Base-by-base conservation (phyloP, 2,329 filamentous ascomycete species). In the Chaetomium sp. region DNA sequence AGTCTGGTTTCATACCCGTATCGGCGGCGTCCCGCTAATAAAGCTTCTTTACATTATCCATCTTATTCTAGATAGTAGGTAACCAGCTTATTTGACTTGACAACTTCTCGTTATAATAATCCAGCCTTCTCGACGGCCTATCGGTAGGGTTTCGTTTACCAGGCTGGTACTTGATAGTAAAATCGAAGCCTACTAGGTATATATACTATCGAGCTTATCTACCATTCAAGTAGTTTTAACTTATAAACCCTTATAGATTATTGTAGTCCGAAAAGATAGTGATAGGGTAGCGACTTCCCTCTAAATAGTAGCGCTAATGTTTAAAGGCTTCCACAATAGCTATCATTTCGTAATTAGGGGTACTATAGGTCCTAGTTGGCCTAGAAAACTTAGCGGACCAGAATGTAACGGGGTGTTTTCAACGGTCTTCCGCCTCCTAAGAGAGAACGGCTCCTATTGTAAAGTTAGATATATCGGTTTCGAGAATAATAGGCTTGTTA, bases 211-310 rank as follows among this genome's bases (percentile, higher is more conserved):
- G 47, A 5, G 56, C 56, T 58, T 58, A 12, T 7, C 42, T 3
- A 4, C 56, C n/a, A 58, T 58, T 58, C 1, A 58, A 10, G 5
- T 51, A 12, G 3, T 19, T 6, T 21, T 60, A 10, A 5, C 27
- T 60, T n/a, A 60, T 60, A 29, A 60, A 60, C 12, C 57, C 27
- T 29, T 57, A 13, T 7, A 57, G 35, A 29, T 60, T 60, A 29
- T 60, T 60, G n/a, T 60, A 29, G 29, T 60, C 57, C 16, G 47
- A 60, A 35, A 51, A 27, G 5, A 60, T 12, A 1, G 12, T 27
- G 12, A 60, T 13, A 38, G n/a, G 6, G 10, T 60, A 38, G 5
- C 0, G n/a, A 53, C 12, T 60, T 4, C 57, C 57, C 10, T 60
- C 47, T 0, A 60, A 13, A 21, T 60, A 60, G 13, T 60, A 13